Conservation (phyloP, 2,329 filamentous ascomycete species). For the Epichloe typhina region DNA sequence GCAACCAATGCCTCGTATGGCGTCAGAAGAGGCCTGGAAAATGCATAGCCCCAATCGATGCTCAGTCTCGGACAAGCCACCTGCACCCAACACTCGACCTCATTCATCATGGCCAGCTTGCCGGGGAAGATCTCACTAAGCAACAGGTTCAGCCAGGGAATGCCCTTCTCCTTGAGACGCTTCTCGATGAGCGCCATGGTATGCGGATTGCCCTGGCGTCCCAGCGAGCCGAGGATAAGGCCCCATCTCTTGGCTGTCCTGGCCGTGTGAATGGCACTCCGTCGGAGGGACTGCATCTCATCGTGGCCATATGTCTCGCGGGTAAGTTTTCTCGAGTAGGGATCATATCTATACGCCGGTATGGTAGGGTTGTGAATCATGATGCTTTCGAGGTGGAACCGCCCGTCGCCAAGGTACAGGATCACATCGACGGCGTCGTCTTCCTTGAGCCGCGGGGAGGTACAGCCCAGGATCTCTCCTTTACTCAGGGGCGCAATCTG, state of each 20-base stretch:
- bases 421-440: constrained; percentile 58
- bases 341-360: constrained; percentile 91
- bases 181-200: constrained; percentile 80
- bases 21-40: constrained; percentile 74
- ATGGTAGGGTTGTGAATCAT: constrained; percentile 96
- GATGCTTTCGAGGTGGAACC: constrained; percentile 93
- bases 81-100: constrained; percentile 97
- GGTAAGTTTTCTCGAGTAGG: constrained; percentile 84
- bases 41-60: constrained; percentile 98
- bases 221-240: constrained; percentile 82
- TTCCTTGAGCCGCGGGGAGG: constrained; percentile 58
- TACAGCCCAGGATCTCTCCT: constrained; percentile 95
- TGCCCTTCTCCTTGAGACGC: constrained; percentile 54
- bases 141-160: constrained; percentile 73
- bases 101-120: constrained; percentile 83
- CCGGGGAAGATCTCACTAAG: constrained; percentile 94
- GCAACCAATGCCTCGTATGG: constrained; percentile 91
- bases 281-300: constrained; percentile 74
- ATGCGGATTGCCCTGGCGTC: constrained; percentile 88
- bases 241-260: constrained; percentile 80
- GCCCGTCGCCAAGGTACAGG: constrained; percentile 80
- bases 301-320: constrained; percentile 85
- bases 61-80: constrained; percentile 93
- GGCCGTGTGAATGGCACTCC: constrained; percentile 63
- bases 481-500: constrained; percentile 89